Percentiles rank a stretch among this genome's conserved stretches.
Evolutionary conservation across 257 asterid species (phyloP).

Genomic region (Ilex asprella): DNA sequence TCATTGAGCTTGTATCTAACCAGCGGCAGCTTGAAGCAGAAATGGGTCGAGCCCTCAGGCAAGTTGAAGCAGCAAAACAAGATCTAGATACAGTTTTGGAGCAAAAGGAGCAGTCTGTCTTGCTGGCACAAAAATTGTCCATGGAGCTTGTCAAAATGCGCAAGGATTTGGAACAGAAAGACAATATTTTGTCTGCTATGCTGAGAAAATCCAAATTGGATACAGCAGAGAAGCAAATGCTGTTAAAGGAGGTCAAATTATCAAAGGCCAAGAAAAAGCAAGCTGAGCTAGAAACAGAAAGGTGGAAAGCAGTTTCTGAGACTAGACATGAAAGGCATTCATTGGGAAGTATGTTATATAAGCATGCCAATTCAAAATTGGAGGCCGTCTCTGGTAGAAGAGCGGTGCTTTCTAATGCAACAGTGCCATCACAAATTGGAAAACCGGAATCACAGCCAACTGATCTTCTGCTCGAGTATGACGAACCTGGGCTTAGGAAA

Average conservation of each 20-base stretch:
- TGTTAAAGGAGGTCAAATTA: slow-evolving; percentile 54
- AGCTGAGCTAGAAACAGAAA: slow-evolving; percentile 47
- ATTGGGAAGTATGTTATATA: slow-evolving; percentile 57
- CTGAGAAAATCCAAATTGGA: slow-evolving; percentile 75
- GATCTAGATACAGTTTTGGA: slow-evolving; percentile 54
- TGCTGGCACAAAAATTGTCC: slow-evolving; percentile 61
- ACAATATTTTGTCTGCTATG: slow-evolving; percentile 80
- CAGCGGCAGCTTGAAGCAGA: slow-evolving; percentile 92
- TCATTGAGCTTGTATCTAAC: slow-evolving; percentile 80
- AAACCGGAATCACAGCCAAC: slow-evolving; percentile 14
- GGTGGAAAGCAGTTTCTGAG: slow-evolving; percentile 37
- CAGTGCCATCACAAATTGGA: slow-evolving; percentile 17
- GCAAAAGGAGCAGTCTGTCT: slow-evolving; percentile 61
- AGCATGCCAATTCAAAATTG: slow-evolving; percentile 33
- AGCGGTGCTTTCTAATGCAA: slow-evolving; percentile 20
- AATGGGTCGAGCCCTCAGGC: slow-evolving; percentile 73
- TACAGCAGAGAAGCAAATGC: slow-evolving; percentile 65
- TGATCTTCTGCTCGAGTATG: slow-evolving; percentile 21
- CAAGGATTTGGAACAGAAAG: slow-evolving; percentile 73
- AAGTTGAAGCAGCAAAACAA: slow-evolving; percentile 61
- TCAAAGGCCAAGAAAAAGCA: slow-evolving; percentile 56
- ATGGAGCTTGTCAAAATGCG: slow-evolving; percentile 58
- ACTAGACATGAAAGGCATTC: slow-evolving; percentile 51
- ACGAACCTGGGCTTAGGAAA: slow-evolving; percentile 25
- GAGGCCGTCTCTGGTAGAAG: slow-evolving; percentile 34